These are phyloP conservation scores for Penicillium rolfsii DNA, from an alignment of 2,329 filamentous ascomycete species.

Conservation along the genomic window DNA sequence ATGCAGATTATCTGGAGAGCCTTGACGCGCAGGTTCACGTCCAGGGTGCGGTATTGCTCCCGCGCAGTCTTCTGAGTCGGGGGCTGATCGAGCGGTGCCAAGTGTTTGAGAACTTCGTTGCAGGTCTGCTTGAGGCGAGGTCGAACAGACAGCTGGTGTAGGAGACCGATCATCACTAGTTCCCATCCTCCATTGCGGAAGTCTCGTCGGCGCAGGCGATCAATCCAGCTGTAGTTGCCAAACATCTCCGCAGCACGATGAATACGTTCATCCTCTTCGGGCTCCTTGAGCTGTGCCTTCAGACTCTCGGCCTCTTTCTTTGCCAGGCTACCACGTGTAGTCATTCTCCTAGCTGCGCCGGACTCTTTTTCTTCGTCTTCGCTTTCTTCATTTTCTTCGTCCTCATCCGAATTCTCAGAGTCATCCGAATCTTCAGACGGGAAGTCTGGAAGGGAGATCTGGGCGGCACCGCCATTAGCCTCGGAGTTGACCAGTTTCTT, in stretches of 20 bases:
- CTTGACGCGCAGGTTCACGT: constrained; percentile 80
- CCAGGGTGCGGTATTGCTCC: constrained; percentile 71
- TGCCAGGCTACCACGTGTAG: constrained; percentile 82
- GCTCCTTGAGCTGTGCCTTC: constrained; percentile 62
- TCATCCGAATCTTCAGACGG: constrained; percentile 68
- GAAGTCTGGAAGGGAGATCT: constrained; percentile 76
- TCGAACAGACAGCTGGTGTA: constrained; percentile 81
- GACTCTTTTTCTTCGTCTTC: constrained; percentile 58
- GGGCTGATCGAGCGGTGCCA: constrained; percentile 78
- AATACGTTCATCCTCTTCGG: constrained; percentile 39
- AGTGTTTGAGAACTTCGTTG: constrained; percentile 75
- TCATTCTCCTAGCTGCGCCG: constrained; percentile 73
- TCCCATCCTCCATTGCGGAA: constrained; percentile 92
- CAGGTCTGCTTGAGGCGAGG: constrained; percentile 71
- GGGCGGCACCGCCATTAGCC: constrained; percentile 73
- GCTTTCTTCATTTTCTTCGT: constrained; percentile 38
- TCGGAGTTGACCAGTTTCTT: constrained; percentile 81
- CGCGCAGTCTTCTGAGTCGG: constrained; percentile 75
- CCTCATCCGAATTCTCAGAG: constrained; percentile 57
- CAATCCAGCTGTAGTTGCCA: constrained; percentile 77
- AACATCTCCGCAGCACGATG: constrained; percentile 73
- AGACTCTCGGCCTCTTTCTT: constrained; percentile 75
- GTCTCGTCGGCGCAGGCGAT: constrained; percentile 78
- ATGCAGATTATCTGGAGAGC: constrained; percentile 84
- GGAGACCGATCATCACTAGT: constrained; percentile 79